Base-by-base conservation (phyloP, 2,329 filamentous ascomycete species). In the Aphanocladium album region DNA sequence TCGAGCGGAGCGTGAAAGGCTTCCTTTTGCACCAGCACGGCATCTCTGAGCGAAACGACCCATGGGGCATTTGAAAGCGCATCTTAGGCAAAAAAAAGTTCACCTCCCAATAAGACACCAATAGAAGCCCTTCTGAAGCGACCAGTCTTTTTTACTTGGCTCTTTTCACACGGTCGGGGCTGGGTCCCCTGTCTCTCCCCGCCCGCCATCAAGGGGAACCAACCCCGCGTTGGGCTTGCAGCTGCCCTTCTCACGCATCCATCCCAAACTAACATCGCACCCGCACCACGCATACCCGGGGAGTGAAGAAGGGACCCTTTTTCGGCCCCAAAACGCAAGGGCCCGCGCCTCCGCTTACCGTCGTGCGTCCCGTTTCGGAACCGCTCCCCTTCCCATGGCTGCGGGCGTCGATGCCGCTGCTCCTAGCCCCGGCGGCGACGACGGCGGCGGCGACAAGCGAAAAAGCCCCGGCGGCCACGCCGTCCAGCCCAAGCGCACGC, bases 401-500 rank as follows among this genome's bases (percentile, higher is more conserved):
- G 52, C 37, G 52, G 37, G 52, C 46, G 30, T 14, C 17, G 52
- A 43, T 43, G 52, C 52, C 19, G 35, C 37, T 19, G 47, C 25
- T 11, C 23, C 8, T 23, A 21, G 35, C 41, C 39, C 53, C 37
- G 25, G 49, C 30, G 49, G n/a, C 25, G 30, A n/a, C n/a, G n/a
- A n/a, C 47, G 17, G 45, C 45, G 21, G 45, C 47, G 16, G 23
- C 23, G 25, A n/a, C 37, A 30, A 50, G 33, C 30, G 21, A 33
- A n/a, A n/a, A n/a, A n/a, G n/a, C n/a, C 55, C 27, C 45, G 51
- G 11, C 30, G 53, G 23, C 30, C 25, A 46, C 11, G 17, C 43
- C 12, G 46, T 19, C 49, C 58, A 47, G 53, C 57, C 33, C 57
- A 73, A 73, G 64, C 68, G 70, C 14, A 72, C 68, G 47, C 67